These are phyloP conservation scores for Boletales sp. DNA, from an alignment of 768 basidiomycete species.

Conservation along the genomic window DNA sequence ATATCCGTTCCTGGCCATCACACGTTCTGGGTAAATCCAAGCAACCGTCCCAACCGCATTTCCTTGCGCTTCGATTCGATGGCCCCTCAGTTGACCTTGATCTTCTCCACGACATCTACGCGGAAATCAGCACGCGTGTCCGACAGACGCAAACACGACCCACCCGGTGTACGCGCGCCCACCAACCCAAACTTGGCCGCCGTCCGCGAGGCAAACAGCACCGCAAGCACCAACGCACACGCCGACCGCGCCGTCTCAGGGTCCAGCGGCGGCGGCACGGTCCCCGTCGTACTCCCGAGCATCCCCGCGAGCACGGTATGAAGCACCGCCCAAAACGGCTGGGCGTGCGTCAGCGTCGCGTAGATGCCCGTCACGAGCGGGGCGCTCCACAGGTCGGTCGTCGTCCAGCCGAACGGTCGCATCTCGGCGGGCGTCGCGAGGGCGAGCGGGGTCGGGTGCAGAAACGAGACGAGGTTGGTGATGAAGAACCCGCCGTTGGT, in stretches of 20 bases:
- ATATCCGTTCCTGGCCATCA: too few relatives aligned
- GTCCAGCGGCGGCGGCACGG: slow-evolving; percentile 54
- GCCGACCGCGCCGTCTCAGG: slow-evolving; percentile 64
- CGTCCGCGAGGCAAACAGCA: slow-evolving; percentile 60
- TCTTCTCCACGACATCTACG: slow-evolving; percentile 19
- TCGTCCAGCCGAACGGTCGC: slow-evolving; percentile 79
- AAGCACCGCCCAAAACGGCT: slow-evolving; percentile 74
- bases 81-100: slow-evolving; percentile 24
- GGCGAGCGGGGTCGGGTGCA: slow-evolving; percentile 65
- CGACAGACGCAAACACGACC: not conserved
- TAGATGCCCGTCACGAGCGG: slow-evolving; percentile 74
- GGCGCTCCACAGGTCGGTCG: slow-evolving; percentile 83
- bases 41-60: too few relatives aligned
- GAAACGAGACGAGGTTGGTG: slow-evolving; percentile 68
- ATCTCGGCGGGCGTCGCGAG: slow-evolving; percentile 80
- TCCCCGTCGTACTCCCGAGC: slow-evolving; percentile 36
- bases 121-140: not conserved
- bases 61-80: too few relatives aligned
- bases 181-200: slow-evolving; percentile 54
- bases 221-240: slow-evolving; percentile 63
- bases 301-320: slow-evolving; percentile 47
- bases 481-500: slow-evolving; percentile 84
- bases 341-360: slow-evolving; percentile 80
- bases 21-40: too few relatives aligned
- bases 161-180: slow-evolving; percentile 14